Evolutionary conservation across 345 rosid species (phyloP), one percentile per base, ranked within the genome.

Genomic region (Carallia brachiata): DNA sequence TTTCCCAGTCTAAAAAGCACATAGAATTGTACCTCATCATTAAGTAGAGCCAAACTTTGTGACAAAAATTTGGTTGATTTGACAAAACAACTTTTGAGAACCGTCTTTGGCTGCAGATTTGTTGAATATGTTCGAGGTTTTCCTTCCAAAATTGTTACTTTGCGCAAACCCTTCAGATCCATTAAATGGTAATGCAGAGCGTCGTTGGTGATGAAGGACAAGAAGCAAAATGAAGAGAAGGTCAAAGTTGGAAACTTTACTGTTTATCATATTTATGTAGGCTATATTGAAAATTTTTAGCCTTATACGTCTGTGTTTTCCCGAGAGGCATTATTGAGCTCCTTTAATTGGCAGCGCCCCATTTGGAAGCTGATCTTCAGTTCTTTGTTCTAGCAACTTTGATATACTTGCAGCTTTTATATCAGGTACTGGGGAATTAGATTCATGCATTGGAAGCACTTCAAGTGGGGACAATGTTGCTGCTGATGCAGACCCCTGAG

Each of bases 161-260:
- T 80, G 77, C 84, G n/a, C 84, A n/a, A 80, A 80, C 23, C 81
- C 78, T 62, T 73, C 73, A 36, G 81, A 80, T 53, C 81, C 81
- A 18, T 70, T 77, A 44, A 80, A 80, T 56, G 74, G 77, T 67
- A 81, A 77, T 13, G 81, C 84, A 37, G 81, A n/a, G n/a, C 81
- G 12, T 77, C 84, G 1, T 47, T 74, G 40, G 77, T 77, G 81
- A 74, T 80, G 79, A 77, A 71, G 40, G 77, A 77, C 66, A 67
- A 66, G 68, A 61, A 77, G 37, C 65, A 70, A 16, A 77, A 81
- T 32, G 81, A 77, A 55, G 72, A 77, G 7, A 74, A 66, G 36
- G 81, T 77, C 67, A 81, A 77, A 71, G 84, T 81, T 74, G 17
- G n/a, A 63, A 36, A 40, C 8, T 13, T 36, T 17, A 9, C 7